Evolutionary conservation across 331 rosid genomes (phyloP).

Genomic region (Malus hybrid): DNA sequence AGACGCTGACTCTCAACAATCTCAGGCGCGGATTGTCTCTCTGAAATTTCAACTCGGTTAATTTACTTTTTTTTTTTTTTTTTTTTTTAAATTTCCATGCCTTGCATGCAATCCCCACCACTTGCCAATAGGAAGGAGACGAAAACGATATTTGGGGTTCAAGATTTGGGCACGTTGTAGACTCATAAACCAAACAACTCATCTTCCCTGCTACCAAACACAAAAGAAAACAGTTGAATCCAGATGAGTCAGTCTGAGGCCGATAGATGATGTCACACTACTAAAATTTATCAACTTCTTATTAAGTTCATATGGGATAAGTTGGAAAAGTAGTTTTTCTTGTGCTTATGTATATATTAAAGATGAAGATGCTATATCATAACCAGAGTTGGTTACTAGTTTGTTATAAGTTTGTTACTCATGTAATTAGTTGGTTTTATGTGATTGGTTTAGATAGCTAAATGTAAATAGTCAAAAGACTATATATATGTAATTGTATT

Average conservation of each 20-base stretch:
- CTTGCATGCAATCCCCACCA: not conserved
- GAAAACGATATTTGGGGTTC: not conserved
- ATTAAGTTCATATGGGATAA: not conserved
- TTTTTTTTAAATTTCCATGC: not conserved
- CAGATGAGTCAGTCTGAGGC: not conserved
- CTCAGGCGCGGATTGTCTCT: slow-evolving; percentile 15
- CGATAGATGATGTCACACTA: not conserved
- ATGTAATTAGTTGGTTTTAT: too few species aligned
- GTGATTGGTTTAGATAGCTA: too few species aligned
- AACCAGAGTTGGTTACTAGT: too few species aligned
- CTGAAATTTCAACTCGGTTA: not conserved
- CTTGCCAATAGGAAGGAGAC: slow-evolving; percentile 1
- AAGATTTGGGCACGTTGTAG: not conserved
- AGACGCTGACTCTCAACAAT: too few species aligned
- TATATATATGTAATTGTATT: too few species aligned
- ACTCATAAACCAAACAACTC: not conserved
- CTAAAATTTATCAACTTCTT: not conserved
- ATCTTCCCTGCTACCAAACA: not conserved
- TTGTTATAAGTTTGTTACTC: too few species aligned
- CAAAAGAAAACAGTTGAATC: not conserved
- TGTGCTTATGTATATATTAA: not conserved
- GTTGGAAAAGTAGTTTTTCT: not conserved
- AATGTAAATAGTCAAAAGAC: too few species aligned
- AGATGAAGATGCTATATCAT: too few species aligned
- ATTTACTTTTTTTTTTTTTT: not conserved